Evolutionary conservation across 139 green algal species (phyloP), one percentile per base, ranked within the genome.

Genomic region (Pedinophyceae sp.): DNA sequence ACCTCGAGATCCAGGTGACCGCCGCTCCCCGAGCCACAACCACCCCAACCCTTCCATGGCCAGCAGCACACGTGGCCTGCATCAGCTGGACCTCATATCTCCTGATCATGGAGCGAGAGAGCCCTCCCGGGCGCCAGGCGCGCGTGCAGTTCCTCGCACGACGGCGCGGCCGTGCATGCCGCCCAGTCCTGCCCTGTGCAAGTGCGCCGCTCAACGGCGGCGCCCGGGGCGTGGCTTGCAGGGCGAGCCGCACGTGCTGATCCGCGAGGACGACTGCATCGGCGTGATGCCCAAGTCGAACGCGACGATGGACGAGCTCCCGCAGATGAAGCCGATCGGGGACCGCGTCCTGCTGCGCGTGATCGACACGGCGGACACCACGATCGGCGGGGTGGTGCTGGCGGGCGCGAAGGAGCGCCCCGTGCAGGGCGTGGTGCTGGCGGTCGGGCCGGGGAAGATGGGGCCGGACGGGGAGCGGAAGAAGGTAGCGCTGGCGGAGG

Each of bases 251-350:
- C 88, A 88, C 62, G 78, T 88, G 55, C 65, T 96, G 1, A 84
- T 96, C 27, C 58, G 78, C 13, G 88, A 95, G 56, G 68, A 86
- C 34, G 88, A 96, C 54, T 66, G 88, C 18, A 94, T 96, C 20
- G 88, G 85, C 63, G 59, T 84, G 15, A 75, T 97, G 71, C 80
- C 80, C 2, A 60, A 26, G 18, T 55, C 65, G 61, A 69, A 72
- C 55, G 84, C 86, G 19, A 79, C 72, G 28, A 77, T 76, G 10
- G 79, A 86, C 53, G 87, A 97, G 54, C 72, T 94, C 26, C 78
- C 85, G 13, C 57, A 93, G 61, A 64, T 97, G 46, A 65, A 78
- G 57, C 88, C 88, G 13, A 50, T 89, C 52, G 73, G 45, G 2
- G 87, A 95, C 69, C 73, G 88, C 27, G 74, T 97, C 27, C 66